These are phyloP conservation scores for Thelonectria discophora DNA, from an alignment of 2,329 filamentous ascomycete genomes.

Conservation along the genomic window DNA sequence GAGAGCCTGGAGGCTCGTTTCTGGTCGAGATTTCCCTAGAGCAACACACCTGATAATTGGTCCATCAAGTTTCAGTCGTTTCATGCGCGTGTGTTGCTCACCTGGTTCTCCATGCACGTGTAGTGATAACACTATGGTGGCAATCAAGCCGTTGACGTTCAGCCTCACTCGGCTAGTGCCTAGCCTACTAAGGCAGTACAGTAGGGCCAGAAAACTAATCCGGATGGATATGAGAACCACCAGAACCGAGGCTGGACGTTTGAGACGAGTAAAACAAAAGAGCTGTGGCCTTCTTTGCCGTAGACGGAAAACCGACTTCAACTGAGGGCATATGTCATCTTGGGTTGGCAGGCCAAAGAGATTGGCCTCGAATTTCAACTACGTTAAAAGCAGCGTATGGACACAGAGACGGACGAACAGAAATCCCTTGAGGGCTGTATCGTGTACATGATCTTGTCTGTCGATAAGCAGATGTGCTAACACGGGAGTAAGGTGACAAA, in stretches of 20 bases:
- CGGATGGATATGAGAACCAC: neutral
- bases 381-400: no score
- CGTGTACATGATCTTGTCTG: neutral
- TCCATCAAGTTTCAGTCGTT: no score
- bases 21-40: neutral
- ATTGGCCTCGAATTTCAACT: no score
- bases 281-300: no score
- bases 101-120: neutral
- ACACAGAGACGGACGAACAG: no score
- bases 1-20: neutral
- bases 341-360: no score
- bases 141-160: neutral
- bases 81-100: no score
- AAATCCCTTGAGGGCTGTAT: neutral
- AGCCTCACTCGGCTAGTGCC: neutral
- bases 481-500: neutral
- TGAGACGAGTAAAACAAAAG: no score
- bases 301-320: no score
- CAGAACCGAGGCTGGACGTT: neutral
- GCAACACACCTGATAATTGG: no score
- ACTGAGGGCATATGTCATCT: no score
- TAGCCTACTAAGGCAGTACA: neutral
- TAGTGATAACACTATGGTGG: neutral
- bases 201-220: neutral
- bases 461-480: neutral